These are phyloP conservation scores for Ceratocystis smalleyi DNA, from an alignment of 2,329 filamentous ascomycete species.

Conservation along the genomic window DNA sequence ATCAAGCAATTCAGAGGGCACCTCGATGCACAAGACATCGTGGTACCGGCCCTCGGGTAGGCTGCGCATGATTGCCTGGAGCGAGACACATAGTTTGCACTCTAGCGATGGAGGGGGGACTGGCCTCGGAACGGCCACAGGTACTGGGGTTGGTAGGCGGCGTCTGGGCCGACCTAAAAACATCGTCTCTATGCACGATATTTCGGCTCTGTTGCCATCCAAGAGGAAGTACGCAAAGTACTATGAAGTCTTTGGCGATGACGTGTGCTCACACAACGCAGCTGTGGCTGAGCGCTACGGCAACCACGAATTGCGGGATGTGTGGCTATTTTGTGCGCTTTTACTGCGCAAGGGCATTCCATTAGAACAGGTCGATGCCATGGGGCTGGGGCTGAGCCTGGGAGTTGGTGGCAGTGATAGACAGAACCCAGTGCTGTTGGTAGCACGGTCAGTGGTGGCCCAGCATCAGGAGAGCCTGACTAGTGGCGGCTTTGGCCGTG, in stretches of 20 bases:
- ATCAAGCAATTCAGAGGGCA: constrained; percentile 46
- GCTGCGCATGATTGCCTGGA: constrained; percentile 41
- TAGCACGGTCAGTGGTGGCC: constrained; percentile 47
- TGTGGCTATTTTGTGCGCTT: constrained; percentile 71
- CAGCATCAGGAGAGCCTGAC: constrained; percentile 19
- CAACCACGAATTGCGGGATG: constrained; percentile 52
- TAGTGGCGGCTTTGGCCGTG: not conserved
- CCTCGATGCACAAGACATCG: constrained; percentile 42
- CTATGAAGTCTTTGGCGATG: constrained; percentile 72
- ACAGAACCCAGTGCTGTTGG: constrained; percentile 37
- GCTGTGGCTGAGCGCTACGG: constrained; percentile 56
- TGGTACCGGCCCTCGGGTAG: constrained; percentile 40
- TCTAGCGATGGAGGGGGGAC: constrained; percentile 44
- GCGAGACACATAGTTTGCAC: constrained; percentile 39
- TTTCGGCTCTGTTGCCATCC: constrained; percentile 58
- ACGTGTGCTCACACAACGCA: constrained; percentile 75
- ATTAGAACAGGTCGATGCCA: constrained; percentile 42
- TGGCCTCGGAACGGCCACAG: constrained; percentile 32
- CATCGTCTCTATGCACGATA: constrained; percentile 55
- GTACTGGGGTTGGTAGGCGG: constrained; percentile 31
- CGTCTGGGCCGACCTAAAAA: constrained; percentile 28
- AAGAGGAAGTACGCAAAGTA: constrained; percentile 60
- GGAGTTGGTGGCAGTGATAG: not conserved
- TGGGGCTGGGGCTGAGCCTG: not conserved
- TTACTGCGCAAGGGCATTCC: constrained; percentile 64